phyloP scores from a whole-genome alignment of 768 basidiomycete species.

The Mycena rosella region DNA sequence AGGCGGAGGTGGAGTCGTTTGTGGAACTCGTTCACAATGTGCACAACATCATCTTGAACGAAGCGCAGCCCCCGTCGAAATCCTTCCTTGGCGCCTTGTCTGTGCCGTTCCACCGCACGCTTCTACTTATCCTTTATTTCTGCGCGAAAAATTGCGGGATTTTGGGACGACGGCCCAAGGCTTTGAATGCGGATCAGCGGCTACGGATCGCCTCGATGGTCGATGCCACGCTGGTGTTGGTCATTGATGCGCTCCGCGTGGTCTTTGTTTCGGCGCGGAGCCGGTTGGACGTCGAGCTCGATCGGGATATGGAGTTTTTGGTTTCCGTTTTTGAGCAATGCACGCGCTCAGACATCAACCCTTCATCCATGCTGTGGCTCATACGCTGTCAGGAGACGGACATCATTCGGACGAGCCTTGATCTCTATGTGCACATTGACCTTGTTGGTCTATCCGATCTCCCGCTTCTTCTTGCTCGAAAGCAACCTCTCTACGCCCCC shows the following conservation, averaged over 20 bases:
- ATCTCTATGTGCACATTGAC: conserved; percentile 77
- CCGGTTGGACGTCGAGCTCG: conserved; percentile 71
- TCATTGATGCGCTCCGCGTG: conserved; percentile 75
- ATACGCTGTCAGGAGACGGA: conserved; percentile 84
- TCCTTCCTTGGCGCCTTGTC: conserved; percentile 78
- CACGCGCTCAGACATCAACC: conserved; percentile 74
- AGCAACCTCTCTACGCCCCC: conserved; percentile 78
- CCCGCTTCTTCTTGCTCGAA: conserved; percentile 69
- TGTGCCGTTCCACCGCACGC: conserved; percentile 80
- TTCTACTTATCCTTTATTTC: conserved; percentile 87
- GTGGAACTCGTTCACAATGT: conserved; percentile 71
- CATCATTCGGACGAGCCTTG: conserved; percentile 80
- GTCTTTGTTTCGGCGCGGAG: conserved; percentile 75
- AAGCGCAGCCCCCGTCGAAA: conserved; percentile 77
- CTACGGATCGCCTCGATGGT: conserved; percentile 70
- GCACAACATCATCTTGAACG: conserved; percentile 76
- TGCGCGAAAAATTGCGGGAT: conserved; percentile 73
- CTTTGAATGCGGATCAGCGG: conserved; percentile 71
- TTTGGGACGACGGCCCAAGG: conserved; percentile 61
- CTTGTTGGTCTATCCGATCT: conserved; percentile 79
- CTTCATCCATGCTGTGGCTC: conserved; percentile 83
- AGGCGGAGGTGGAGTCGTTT: conserved; percentile 69
- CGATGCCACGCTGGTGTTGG: conserved; percentile 71
- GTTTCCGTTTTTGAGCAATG: conserved; percentile 89
- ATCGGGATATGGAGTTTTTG: conserved; percentile 84